Base-by-base conservation (phyloP, 495 filamentous ascomycete species). In the Aspergillus biplanus region DNA sequence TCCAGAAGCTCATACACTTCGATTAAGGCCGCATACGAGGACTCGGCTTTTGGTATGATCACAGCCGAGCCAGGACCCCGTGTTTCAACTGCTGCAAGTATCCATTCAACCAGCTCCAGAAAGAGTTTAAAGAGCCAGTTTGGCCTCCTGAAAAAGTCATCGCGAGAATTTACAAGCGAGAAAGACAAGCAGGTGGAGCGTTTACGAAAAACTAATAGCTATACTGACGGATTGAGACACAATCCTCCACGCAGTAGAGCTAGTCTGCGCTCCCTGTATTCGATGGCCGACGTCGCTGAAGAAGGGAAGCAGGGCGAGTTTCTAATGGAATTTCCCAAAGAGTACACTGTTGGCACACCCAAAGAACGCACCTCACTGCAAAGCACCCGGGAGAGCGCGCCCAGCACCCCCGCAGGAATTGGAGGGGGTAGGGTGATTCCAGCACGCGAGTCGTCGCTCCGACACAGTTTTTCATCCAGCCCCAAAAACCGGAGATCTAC, bases 371-470 rank as follows among this genome's bases (percentile, higher is more conserved):
- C 65, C 6, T 74, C 74, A 1, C 58, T 69, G 34, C 70, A 72
- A 39, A 69, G 55, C 39, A 67, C 69, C 4, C 73, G 70, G 12
- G 74, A 79, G 16, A 62, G 66, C 44, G 55, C 71, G 33, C 61
- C 65, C 16, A 68, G 64, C 33, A 78, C 72, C 32, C 80, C 76
- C 3, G 79, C 80, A 16, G 76, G 77, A 1, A 78, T 82, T 55
- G 79, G 80, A 58, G 81, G 77, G 56, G 80, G 80, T 7, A 53
- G 82, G 72, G 64, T 82, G 9, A 90, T 92, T 52, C 89, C 89
- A 6, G 78, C 83, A 5, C 80, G 89, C 58, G 88, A 90, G 53
- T 91, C 89, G 2, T 91, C 88, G 7, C 69, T 91, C 44, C 79
- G 88, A 46, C 89, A 89, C 64, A 81, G 73, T 33, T 74, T 73